Base-by-base conservation (phyloP, 148 eudicot species). In the Limonium bicolor region DNA sequence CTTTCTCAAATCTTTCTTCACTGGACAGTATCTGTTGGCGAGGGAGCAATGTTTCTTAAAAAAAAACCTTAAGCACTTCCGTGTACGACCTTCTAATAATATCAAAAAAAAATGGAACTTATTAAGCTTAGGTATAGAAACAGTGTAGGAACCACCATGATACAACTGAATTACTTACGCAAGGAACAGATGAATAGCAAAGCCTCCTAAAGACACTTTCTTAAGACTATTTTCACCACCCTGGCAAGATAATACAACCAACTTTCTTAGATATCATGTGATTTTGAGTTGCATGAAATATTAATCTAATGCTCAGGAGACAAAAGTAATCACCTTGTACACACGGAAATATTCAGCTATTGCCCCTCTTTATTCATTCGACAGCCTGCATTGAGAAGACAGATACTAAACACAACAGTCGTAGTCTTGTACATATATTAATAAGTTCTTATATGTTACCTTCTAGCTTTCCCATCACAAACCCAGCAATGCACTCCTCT, bases 401-500 rank as follows among this genome's bases (percentile, higher is more conserved):
- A 33, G 35, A 7, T 35, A 35, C 27, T 20, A 32, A 28, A 44
- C 19, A 59, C 26, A 32, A 22, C 12, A 33, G 20, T 34, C 49
- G 29, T 39, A n/a, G n/a, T n/a, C 9, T 20, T 2, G 1, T 6
- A 13, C 11, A 25, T 23, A 13, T 24, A 6, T 13, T 23, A 3
- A 2, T 4, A 11, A 14, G 18, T 25, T 13, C 48, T 25, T 43
- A 13, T 18, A 0, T 42, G 16, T 44, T 63, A 92, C 95, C 99
- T 81, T 72, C 94, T 76, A 54, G 99, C 95, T 76, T 73, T 85
- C 20, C 72, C 73, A 61, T 92, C 99, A 67, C 95, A 92, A 69
- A 92, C 99, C 99, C 99, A 92, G 37, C 99, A 92, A 53, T 81
- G 99, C 17, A 85, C 94, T 63, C 99, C 99, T 58, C 99, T 85